Evolutionary conservation across 2,329 filamentous ascomycete genomes (phyloP).

Genomic region (Amauroascus niger): DNA sequence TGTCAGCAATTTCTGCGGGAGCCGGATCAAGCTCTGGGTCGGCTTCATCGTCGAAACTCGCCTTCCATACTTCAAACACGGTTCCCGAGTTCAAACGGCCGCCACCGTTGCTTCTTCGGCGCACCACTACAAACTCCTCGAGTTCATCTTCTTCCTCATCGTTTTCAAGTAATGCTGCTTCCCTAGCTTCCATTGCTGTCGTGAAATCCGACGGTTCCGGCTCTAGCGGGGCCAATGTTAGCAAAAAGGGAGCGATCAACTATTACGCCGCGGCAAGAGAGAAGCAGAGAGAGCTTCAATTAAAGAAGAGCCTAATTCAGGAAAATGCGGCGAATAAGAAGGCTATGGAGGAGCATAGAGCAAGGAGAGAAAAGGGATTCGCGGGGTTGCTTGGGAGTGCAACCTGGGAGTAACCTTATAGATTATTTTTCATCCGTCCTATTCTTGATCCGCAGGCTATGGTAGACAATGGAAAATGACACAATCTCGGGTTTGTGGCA

Average conservation of each 20-base stretch:
- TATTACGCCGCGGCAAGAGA: constrained; percentile 48
- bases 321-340: background rate
- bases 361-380: constrained; percentile 29
- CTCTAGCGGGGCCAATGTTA: constrained; percentile 30
- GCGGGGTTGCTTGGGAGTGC: constrained; percentile 30
- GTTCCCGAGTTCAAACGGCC: constrained; percentile 7
- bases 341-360: constrained; percentile 18
- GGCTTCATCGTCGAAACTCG: constrained; percentile 12
- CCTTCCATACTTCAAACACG: constrained; percentile 9
- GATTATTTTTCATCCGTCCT: background rate
- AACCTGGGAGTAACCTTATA: background rate
- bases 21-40: background rate
- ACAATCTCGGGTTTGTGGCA: too few species aligned
- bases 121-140: constrained; percentile 26
- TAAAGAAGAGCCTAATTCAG: constrained; percentile 42
- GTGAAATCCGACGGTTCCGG: constrained; percentile 5
- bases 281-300: constrained; percentile 48
- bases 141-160: constrained; percentile 20
- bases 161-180: constrained; percentile 16
- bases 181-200: constrained; percentile 25
- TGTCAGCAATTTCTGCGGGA: constrained; percentile 19
- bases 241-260: constrained; percentile 52
- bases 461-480: too few species aligned
- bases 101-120: constrained; percentile 15
- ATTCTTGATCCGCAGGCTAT: too few species aligned